A percentile compares a stretch with the other conserved stretches of the same genome.
These are phyloP conservation scores for Dactylellina cionopaga DNA, from an alignment of 2,329 filamentous ascomycete species.

Conservation along the genomic window DNA sequence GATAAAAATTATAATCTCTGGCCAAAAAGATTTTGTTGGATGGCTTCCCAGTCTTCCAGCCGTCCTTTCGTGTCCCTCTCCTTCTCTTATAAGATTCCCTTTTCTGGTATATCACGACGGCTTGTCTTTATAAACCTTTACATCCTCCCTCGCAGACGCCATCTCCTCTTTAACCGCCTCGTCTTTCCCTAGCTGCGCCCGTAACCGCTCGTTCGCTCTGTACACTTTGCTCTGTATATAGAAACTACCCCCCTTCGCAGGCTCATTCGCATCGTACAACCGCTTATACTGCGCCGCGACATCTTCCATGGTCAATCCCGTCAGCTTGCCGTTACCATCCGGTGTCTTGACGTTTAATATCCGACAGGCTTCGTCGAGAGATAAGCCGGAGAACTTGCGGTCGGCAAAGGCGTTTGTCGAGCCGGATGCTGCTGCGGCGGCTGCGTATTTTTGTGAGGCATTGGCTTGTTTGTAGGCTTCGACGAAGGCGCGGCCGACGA, in stretches of 20 bases:
- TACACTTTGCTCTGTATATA: slow-evolving; percentile 98
- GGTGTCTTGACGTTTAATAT: slow-evolving; percentile 96
- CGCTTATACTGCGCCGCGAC: slow-evolving; percentile 90
- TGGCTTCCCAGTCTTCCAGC: too few relatives aligned
- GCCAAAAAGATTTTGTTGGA: too few relatives aligned
- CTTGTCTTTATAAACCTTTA: slow-evolving; percentile 72
- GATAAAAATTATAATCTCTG: too few relatives aligned
- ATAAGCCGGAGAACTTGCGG: slow-evolving; percentile 70
- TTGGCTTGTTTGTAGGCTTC: slow-evolving; percentile 97
- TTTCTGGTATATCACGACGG: too few relatives aligned
- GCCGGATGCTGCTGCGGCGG: slow-evolving; percentile 67
- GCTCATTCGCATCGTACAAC: slow-evolving; percentile 92
- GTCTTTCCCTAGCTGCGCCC: slow-evolving; percentile 80
- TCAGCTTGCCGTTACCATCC: slow-evolving; percentile 70
- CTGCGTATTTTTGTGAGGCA: slow-evolving; percentile 83
- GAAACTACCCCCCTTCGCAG: slow-evolving; percentile 94
- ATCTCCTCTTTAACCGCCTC: slow-evolving; percentile 69
- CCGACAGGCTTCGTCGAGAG: slow-evolving; percentile 94
- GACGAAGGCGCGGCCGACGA: slow-evolving; percentile 89
- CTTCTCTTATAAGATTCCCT: not conserved
- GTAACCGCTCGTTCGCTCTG: slow-evolving; percentile 88
- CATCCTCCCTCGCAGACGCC: slow-evolving; percentile 75
- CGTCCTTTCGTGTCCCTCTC: too few relatives aligned
- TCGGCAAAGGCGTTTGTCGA: slow-evolving; percentile 64
- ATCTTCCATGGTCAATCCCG: slow-evolving; percentile 74